Evolutionary conservation across 2,329 filamentous ascomycete genomes (phyloP).

Genomic region (Penicillium sp.): DNA sequence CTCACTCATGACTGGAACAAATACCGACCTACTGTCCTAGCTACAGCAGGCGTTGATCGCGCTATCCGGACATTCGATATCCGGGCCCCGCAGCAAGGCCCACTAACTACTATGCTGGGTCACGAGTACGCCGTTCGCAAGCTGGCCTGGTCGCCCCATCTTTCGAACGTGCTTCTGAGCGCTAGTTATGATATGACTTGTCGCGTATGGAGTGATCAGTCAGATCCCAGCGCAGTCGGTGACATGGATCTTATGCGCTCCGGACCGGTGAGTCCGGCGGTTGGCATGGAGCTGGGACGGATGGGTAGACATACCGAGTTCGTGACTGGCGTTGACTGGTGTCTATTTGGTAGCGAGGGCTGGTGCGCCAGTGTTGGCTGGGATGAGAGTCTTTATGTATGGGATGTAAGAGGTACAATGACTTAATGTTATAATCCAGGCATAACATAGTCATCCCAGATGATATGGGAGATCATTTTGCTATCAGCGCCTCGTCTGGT

Average conservation of each 20-base stretch:
- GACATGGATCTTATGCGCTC: conserved; percentile 45
- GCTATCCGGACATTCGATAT: conserved; percentile 90
- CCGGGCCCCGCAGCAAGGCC: conserved; percentile 72
- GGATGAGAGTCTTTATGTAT: conserved; percentile 89
- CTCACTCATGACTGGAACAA: conserved; percentile 99
- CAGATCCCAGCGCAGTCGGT: conserved; percentile 38
- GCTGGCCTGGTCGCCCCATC: conserved; percentile 89
- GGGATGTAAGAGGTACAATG: conserved; percentile 80
- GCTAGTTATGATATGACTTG: conserved; percentile 99
- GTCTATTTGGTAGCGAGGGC: conserved; percentile 89
- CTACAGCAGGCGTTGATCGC: conserved; percentile 86
- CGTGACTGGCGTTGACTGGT: conserved; percentile 96
- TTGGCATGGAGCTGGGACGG: conserved; percentile 75
- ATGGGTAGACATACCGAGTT: conserved; percentile 98
- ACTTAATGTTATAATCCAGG: conserved; percentile 17
- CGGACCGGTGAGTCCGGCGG: conserved; percentile 43
- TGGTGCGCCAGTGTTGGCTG: conserved; percentile 95
- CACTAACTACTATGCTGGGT: conserved; percentile 74
- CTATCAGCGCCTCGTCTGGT: not conserved
- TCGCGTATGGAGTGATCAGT: conserved; percentile 88
- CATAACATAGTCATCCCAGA: conserved; percentile 1
- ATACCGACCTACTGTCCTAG: conserved; percentile 82
- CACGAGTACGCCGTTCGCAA: conserved; percentile 90
- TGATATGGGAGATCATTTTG: conserved; percentile 21
- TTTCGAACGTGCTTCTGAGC: conserved; percentile 83